phyloP scores from a whole-genome alignment of 1,284 basidiomycete species.

The Exobasidium cylindrosporum region DNA sequence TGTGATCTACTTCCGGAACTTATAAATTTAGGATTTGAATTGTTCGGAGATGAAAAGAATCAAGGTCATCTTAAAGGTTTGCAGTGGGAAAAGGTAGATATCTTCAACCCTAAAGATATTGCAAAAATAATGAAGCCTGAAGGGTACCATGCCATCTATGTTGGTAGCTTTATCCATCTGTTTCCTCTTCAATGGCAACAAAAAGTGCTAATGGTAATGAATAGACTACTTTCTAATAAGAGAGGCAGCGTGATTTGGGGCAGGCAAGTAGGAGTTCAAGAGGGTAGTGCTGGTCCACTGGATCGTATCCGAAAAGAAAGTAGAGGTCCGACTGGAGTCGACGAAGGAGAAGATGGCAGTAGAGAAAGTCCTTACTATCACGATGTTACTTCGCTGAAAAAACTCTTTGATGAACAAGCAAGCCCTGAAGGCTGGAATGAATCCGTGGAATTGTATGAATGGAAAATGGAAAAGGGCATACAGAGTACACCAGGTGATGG shows the following conservation, averaged over 20 bases:
- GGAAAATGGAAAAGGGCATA: not conserved
- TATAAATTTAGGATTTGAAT: not conserved
- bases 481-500: not conserved
- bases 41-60: not conserved
- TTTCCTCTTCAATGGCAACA: not conserved
- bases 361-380: not conserved
- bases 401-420: not conserved
- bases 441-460: not conserved
- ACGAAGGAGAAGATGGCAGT: not conserved
- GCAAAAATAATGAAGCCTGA: not conserved
- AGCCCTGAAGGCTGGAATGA: not conserved
- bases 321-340: not conserved
- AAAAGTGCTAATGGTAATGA: not conserved
- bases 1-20: constrained; percentile 1
- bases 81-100: constrained; percentile 2
- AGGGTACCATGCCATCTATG: constrained; percentile 2
- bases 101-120: not conserved
- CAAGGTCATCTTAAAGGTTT: not conserved
- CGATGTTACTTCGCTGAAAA: not conserved
- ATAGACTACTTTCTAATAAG: not conserved
- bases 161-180: not conserved
- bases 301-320: not conserved
- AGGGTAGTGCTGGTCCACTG: not conserved
- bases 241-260: not conserved
- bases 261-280: not conserved